Percentiles rank a stretch among this genome's conserved stretches.
Evolutionary conservation across 441 rosid genomes (phyloP).

Genomic region (Erodium trifolium): DNA sequence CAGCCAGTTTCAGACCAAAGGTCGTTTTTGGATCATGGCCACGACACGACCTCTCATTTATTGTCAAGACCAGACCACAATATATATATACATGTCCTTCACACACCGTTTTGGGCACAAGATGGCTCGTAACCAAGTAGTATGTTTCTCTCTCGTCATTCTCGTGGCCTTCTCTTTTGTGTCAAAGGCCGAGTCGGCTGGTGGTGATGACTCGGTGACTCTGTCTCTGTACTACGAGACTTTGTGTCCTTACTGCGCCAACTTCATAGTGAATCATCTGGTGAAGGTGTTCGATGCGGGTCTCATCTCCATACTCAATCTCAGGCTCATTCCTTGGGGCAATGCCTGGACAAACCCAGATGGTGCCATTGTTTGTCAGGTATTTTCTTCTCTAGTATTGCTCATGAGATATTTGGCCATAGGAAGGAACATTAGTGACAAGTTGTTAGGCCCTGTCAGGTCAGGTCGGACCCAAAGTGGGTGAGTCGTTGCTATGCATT

Average conservation of each 20-base stretch:
- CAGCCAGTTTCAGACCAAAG: not conserved
- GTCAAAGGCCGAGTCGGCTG: too few species aligned
- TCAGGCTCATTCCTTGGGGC: conserved; percentile 68
- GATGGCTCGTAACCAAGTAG: conserved; percentile 22
- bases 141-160: conserved; percentile 8
- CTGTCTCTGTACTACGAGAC: conserved; percentile 61
- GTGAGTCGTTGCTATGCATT: not conserved
- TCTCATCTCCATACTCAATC: conserved; percentile 48
- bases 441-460: not conserved
- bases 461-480: not conserved
- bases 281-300: conserved; percentile 40
- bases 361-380: conserved; percentile 57
- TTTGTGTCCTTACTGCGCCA: conserved; percentile 60
- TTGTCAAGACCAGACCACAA: not conserved
- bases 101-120: not conserved
- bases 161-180: not conserved
- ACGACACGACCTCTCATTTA: conserved; percentile 1
- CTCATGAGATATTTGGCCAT: not conserved
- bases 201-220: not conserved
- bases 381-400: conserved; percentile 7
- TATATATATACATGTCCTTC: not conserved
- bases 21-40: not conserved
- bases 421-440: not conserved
- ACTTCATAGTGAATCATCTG: conserved; percentile 57
- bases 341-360: conserved; percentile 33